Evolutionary conservation across 352 stramenopile species (phyloP).

Genomic region (Phytophthora idaei): DNA sequence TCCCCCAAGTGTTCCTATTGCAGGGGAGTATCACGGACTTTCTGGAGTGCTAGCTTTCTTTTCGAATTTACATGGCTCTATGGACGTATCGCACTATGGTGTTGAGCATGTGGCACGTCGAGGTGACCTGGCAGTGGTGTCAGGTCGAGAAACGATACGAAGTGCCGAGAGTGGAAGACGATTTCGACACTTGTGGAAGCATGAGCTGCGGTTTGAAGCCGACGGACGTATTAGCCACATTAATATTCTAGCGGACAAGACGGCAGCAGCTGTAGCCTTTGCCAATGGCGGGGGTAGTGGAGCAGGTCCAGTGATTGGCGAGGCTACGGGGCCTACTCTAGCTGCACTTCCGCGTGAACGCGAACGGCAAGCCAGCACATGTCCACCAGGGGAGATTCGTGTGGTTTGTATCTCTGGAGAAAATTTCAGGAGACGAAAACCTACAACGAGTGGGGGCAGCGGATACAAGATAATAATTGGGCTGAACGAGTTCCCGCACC

Average conservation of each 20-base stretch:
- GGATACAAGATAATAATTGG: constrained; percentile 72
- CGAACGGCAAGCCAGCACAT: constrained; percentile 60
- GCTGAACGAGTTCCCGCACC: constrained; percentile 76
- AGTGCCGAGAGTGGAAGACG: constrained; percentile 70
- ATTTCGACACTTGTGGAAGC: constrained; percentile 86
- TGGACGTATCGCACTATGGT: constrained; percentile 76
- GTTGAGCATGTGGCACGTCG: constrained; percentile 73
- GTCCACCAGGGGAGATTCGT: constrained; percentile 78
- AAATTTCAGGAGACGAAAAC: constrained; percentile 36
- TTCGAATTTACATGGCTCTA: constrained; percentile 64
- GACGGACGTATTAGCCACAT: constrained; percentile 85
- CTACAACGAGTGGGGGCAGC: constrained; percentile 54
- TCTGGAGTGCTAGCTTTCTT: constrained; percentile 76
- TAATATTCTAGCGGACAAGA: constrained; percentile 87
- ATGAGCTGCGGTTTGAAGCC: constrained; percentile 80
- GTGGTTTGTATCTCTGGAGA: constrained; percentile 82
- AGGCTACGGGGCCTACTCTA: constrained; percentile 43
- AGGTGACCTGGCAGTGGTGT: constrained; percentile 78
- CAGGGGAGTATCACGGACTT: constrained; percentile 70
- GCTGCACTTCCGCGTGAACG: constrained; percentile 71
- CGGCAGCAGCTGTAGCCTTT: constrained; percentile 77
- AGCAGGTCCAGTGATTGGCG: constrained; percentile 41
- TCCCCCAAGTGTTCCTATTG: constrained; percentile 69
- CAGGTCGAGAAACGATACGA: constrained; percentile 75
- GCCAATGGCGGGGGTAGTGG: constrained; percentile 42